Evolutionary conservation across 768 basidiomycete genomes (phyloP).

Genomic region (Collybia mongolica): DNA sequence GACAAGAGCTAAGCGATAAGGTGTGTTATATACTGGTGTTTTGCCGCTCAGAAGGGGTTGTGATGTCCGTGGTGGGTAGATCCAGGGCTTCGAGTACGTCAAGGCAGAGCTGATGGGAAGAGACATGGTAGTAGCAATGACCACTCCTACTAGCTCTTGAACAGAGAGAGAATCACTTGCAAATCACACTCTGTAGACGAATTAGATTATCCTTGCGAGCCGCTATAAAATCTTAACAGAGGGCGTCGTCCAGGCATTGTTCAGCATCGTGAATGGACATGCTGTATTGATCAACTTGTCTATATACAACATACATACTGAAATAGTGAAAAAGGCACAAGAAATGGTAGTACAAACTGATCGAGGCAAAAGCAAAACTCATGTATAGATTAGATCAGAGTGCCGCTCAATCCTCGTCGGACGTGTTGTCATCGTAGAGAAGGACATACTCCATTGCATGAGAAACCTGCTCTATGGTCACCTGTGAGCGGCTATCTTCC

Average conservation of each 20-base stretch:
- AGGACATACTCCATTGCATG: slow-evolving; percentile 64
- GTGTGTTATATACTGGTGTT: no score
- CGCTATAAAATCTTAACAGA: no score
- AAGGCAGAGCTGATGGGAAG: slow-evolving; percentile 32
- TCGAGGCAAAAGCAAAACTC: not conserved
- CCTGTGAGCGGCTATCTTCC: slow-evolving; percentile 52
- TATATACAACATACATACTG: not conserved
- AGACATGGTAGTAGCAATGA: slow-evolving; percentile 31
- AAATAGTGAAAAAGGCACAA: not conserved
- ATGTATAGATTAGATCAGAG: not conserved
- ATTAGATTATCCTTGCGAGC: no score
- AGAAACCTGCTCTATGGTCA: slow-evolving; percentile 23
- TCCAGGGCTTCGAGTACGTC: slow-evolving; percentile 21
- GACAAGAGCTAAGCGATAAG: slow-evolving; percentile 9
- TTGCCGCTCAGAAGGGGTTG: no score
- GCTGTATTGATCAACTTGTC: not conserved
- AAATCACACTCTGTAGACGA: no score
- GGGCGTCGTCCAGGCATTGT: no score
- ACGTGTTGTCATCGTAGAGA: slow-evolving; percentile 65
- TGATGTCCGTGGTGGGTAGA: no score
- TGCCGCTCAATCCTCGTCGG: slow-evolving; percentile 42
- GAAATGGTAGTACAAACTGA: not conserved
- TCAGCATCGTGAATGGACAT: no score
- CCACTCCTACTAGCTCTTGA: not conserved
- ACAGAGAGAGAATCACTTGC: no score